Evolutionary conservation across 495 filamentous ascomycete species (phyloP), one percentile per base, ranked within the genome.

Genomic region (Endocarpon pusillum): DNA sequence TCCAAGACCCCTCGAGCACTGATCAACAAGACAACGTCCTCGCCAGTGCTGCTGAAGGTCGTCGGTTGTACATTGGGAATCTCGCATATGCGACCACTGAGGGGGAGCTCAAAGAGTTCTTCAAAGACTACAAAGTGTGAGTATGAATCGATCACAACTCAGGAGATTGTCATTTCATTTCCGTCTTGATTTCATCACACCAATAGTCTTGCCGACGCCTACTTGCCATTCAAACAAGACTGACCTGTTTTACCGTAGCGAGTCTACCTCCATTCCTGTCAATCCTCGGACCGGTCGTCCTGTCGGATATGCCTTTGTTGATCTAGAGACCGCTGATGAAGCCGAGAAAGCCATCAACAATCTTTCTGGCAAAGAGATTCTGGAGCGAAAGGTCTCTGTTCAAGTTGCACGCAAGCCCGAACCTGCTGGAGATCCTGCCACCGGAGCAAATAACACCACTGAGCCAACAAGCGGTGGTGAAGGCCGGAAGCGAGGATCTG

Each of bases 41-140:
- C 51, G 84, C 85, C 62, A 93, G 83, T 64, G 89, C 89, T 53
- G 85, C 89, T 57, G 89, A 97, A 65, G 91, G 89, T 55, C 82
- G 89, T 69, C 83, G 89, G 64, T 73, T 97, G 43, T 97, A 97
- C 65, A 96, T 96, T 67, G 89, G 89, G 59, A 97, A 97, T 67
- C 83, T 97, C 71, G 89, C 89, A 37, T 96, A 97, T 58, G 85
- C 89, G 73, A 96, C 89, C 69, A 91, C 85, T 53, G 89, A 96
- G 81, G 89, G 81, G 73, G 83, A 94, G 71, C 81, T 99, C 68
- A 93, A 86, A 66, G 83, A 85, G 37, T 99, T 99, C 71, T 99
- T 99, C 75, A 80, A 81, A 64, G 76, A 70, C 59, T 94, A 86
- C 75, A 76, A 83, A 62, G 78, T 99, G 91, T 99, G 74, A 74